These are phyloP conservation scores for Debaryomyces sp. DNA, from an alignment of 1,139 yeast genomes.

Conservation along the genomic window DNA sequence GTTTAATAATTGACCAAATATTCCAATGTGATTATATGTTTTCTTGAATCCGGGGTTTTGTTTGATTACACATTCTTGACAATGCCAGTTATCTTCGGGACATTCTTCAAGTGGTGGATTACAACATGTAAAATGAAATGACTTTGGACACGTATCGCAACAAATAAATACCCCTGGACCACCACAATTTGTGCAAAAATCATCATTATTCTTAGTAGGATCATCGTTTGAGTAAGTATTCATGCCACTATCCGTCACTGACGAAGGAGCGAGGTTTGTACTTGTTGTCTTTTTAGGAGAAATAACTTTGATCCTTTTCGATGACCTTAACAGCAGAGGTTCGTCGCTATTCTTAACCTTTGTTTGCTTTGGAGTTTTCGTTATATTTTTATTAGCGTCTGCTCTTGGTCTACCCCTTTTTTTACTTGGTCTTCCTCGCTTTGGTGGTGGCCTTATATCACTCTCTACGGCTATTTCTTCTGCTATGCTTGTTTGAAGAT, in stretches of 20 bases:
- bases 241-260: constrained; percentile 11
- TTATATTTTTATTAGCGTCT: constrained; percentile 17
- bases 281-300: constrained; percentile 42
- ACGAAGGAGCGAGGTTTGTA: constrained; percentile 33
- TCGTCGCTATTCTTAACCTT: constrained; percentile 12
- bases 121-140: constrained; percentile 89
- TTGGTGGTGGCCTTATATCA: constrained; percentile 27
- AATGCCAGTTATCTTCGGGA: constrained; percentile 91
- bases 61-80: constrained; percentile 65
- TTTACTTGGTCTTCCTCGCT: constrained; percentile 7
- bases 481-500: constrained; percentile 37
- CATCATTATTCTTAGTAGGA: constrained; percentile 65
- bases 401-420: constrained; percentile 9
- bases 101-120: constrained; percentile 85
- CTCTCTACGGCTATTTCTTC: constrained; percentile 38
- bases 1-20: constrained; percentile 67
- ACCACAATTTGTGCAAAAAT: constrained; percentile 86
- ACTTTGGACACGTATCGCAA: constrained; percentile 90
- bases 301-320: constrained; percentile 43
- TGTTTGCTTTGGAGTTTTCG: constrained; percentile 16
- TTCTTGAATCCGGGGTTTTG: constrained; percentile 26
- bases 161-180: constrained; percentile 88
- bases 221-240: constrained; percentile 22
- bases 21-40: constrained; percentile 49
- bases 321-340: constrained; percentile 19